These are phyloP conservation scores for Udeniomyces megalosporus DNA, from an alignment of 768 basidiomycete species.

Conservation along the genomic window DNA sequence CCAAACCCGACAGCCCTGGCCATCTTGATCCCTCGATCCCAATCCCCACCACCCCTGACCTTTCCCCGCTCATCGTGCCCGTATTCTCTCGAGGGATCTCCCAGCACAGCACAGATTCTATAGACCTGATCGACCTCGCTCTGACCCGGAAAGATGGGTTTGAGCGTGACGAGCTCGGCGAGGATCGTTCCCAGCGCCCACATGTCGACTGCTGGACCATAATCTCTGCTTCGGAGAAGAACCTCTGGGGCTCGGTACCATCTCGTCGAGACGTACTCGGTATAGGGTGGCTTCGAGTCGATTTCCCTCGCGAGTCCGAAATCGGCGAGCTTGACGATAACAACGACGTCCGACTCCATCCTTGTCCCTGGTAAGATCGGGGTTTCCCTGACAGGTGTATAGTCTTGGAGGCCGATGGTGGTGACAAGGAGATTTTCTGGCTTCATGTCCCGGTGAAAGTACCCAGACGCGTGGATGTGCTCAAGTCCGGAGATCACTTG, in stretches of 20 bases:
- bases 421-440: conserved; percentile 98
- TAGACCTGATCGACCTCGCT: conserved; percentile 84
- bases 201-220: conserved; percentile 95
- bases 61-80: conserved; percentile 55
- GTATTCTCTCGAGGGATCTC: conserved; percentile 74
- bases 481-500: conserved; percentile 80
- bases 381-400: conserved; percentile 43
- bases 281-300: conserved; percentile 75
- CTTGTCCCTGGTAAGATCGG: conserved; percentile 33
- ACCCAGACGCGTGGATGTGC: conserved; percentile 81
- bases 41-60: conserved; percentile 68
- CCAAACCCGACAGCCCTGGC: conserved; percentile 68
- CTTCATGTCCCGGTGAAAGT: conserved; percentile 99
- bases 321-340: conserved; percentile 94
- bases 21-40: conserved; percentile 72
- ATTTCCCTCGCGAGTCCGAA: conserved; percentile 93
- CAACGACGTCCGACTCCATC: conserved; percentile 82
- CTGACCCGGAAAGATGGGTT: conserved; percentile 85
- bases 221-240: conserved; percentile 73
- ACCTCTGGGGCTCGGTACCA: conserved; percentile 99
- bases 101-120: conserved; percentile 79
- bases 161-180: conserved; percentile 87
- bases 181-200: conserved; percentile 98
- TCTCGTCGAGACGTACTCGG: conserved; percentile 96
- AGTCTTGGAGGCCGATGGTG: conserved; percentile 87